Evolutionary conservation across 371 early-diverging fungal species (phyloP), one percentile per base, ranked within the genome.

Genomic region (Batkoa obscura): DNA sequence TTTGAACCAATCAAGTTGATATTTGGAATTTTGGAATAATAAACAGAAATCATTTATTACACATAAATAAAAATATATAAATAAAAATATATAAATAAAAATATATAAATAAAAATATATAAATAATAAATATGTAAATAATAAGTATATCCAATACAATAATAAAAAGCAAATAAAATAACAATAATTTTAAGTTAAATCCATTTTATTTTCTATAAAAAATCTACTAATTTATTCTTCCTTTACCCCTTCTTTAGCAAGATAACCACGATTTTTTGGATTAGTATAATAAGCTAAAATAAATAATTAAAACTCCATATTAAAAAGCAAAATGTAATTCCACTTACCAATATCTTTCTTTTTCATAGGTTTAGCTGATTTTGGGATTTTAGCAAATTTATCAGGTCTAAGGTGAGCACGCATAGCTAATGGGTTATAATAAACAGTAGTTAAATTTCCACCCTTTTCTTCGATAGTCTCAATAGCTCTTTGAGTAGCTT

Each of bases 401-500:
- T 87, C 80, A 5, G 91, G 91, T 57, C 82, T 77, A 53, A 84
- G 68, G 57, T 88, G 60, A 23, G 83, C 86, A 51, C 83, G 72
- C 50, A 94, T 61, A n/a, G 80, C 86, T 55, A 80, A 61, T 50
- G 64, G 58, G 61, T 88, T 87, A 60, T 83, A 84, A 67, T 92
- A 87, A 17, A 84, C 83, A 49, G 80, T 73, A 0, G 83, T 81
- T 33, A 94, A 78, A 51, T 68, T 78, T 43, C 96, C 96, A 6
- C 95, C 96, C 0, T 76, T 72, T 34, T 68, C 72, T 62, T 96
- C 95, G 50, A 96, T 69, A 15, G 80, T 70, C 62, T 77, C 68
- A 64, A 94, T 87, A 17, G 96, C 92, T 41, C 72, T 62, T 57
- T 74, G 71, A 6, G 87, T 81, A 10, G 93, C 94, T 62, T 79